These are phyloP conservation scores for Pseudozyma thailandica DNA, from an alignment of 1,284 basidiomycete species.

Conservation along the genomic window DNA sequence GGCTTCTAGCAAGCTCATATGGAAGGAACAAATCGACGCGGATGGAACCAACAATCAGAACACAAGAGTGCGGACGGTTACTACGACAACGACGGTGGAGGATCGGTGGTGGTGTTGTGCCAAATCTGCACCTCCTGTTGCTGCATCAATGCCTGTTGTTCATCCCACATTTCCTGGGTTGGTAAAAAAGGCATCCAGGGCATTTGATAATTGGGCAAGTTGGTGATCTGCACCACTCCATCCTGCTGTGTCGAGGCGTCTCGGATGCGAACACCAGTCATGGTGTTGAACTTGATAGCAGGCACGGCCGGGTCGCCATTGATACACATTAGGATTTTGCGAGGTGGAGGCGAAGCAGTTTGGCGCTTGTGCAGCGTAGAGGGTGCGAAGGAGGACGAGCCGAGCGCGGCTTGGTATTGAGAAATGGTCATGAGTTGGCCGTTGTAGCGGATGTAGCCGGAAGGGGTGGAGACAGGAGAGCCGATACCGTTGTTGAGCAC, in stretches of 20 bases:
- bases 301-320: constrained; percentile 33
- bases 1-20: no score
- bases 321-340: constrained; percentile 44
- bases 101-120: constrained; percentile 18
- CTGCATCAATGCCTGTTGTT: constrained; percentile 41
- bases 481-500: not conserved
- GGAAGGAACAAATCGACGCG: no score
- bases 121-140: constrained; percentile 34
- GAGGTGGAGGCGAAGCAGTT: constrained; percentile 5
- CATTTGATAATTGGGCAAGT: constrained; percentile 37
- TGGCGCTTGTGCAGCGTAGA: constrained; percentile 4
- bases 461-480: constrained; percentile 1
- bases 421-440: constrained; percentile 32
- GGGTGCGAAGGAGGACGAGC: not conserved
- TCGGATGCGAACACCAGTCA: constrained; percentile 36
- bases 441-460: constrained; percentile 34
- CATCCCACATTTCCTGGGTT: constrained; percentile 38
- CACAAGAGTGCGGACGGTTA: no score
- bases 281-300: constrained; percentile 45
- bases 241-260: constrained; percentile 13
- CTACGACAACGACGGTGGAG: no score
- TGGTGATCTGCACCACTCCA: constrained; percentile 33
- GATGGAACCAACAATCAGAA: no score
- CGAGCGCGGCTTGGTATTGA: constrained; percentile 27
- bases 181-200: constrained; percentile 50